Conservation (phyloP, 2,329 filamentous ascomycete species). For the Blastomyces parvus region DNA sequence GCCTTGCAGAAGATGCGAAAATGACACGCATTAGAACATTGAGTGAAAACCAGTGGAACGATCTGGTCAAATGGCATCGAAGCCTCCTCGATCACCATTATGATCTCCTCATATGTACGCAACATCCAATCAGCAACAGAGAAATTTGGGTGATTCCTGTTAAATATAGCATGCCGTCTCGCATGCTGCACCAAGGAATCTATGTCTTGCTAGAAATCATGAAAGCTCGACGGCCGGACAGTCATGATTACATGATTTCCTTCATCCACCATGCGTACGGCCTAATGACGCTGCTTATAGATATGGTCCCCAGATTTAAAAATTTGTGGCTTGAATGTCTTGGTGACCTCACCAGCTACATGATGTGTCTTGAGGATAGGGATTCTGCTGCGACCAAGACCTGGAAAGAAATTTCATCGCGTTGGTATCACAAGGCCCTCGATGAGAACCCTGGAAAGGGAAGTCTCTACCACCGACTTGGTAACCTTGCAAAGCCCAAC, state of each 20-base stretch:
- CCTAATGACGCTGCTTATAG: neutral
- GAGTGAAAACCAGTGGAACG: neutral
- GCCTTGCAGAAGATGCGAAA: neutral
- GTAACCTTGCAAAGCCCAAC: slow-evolving; percentile 35
- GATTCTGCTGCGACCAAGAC: slow-evolving; percentile 19
- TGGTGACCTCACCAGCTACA: neutral
- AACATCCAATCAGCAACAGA: neutral
- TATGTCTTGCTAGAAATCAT: neutral
- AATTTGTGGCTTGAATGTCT: neutral
- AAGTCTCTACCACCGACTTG: neutral
- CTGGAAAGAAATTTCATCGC: neutral
- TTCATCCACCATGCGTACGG: neutral
- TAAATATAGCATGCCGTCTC: neutral
- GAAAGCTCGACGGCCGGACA: neutral
- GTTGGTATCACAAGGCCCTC: neutral
- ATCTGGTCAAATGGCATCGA: neutral
- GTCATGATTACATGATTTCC: neutral
- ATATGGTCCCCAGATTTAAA: neutral
- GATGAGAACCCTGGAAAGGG: neutral
- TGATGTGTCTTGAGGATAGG: slow-evolving; percentile 53
- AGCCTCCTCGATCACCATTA: neutral
- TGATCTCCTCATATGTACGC: neutral
- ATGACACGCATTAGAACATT: neutral
- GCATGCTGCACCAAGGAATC: neutral
- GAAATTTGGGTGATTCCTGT: neutral